A percentile compares a stretch with the other conserved stretches of the same genome.
phyloP scores from a whole-genome alignment of 805 yeast genomes.

The Saturnispora galanensis region DNA sequence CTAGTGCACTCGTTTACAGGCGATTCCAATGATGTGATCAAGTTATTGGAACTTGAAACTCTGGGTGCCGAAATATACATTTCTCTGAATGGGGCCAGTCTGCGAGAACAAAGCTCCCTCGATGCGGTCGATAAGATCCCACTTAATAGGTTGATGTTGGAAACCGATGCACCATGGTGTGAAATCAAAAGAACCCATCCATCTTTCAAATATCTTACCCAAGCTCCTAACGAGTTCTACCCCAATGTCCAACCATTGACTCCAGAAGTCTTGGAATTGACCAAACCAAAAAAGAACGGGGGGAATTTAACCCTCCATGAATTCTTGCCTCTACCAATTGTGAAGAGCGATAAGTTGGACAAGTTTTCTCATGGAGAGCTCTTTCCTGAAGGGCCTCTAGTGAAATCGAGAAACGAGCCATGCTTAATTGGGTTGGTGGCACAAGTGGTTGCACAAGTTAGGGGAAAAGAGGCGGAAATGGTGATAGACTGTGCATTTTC shows the following conservation, averaged over 20 bases:
- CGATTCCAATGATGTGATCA: slow-evolving; percentile 48
- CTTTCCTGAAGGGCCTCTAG: slow-evolving; percentile 35
- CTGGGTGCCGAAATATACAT: slow-evolving; percentile 47
- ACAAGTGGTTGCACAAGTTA: slow-evolving; percentile 47
- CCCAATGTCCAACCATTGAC: slow-evolving; percentile 27
- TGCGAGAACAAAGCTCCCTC: slow-evolving; percentile 67
- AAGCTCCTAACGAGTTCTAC: slow-evolving; percentile 47
- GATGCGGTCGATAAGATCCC: slow-evolving; percentile 64
- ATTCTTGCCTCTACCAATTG: slow-evolving; percentile 49
- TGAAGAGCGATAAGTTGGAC: slow-evolving; percentile 46
- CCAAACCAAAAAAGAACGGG: too few species aligned
- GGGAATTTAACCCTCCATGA: slow-evolving; percentile 32
- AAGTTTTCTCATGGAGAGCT: slow-evolving; percentile 23
- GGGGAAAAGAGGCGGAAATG: slow-evolving; percentile 31
- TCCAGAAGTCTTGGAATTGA: too few species aligned
- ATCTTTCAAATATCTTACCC: slow-evolving; percentile 46
- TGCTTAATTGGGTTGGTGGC: slow-evolving; percentile 78
- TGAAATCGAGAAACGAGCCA: slow-evolving; percentile 89
- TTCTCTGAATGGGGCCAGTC: slow-evolving; percentile 90
- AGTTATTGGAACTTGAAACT: slow-evolving; percentile 32
- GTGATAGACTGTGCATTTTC: slow-evolving; percentile 42
- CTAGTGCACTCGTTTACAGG: slow-evolving; percentile 97
- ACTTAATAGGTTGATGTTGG: slow-evolving; percentile 59
- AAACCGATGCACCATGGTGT: slow-evolving; percentile 99
- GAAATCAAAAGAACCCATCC: slow-evolving; percentile 81